Evolutionary conservation across 1,139 yeast genomes (phyloP), one percentile per base, ranked within the genome.

Genomic region (Saccharomyces pastorianus): DNA sequence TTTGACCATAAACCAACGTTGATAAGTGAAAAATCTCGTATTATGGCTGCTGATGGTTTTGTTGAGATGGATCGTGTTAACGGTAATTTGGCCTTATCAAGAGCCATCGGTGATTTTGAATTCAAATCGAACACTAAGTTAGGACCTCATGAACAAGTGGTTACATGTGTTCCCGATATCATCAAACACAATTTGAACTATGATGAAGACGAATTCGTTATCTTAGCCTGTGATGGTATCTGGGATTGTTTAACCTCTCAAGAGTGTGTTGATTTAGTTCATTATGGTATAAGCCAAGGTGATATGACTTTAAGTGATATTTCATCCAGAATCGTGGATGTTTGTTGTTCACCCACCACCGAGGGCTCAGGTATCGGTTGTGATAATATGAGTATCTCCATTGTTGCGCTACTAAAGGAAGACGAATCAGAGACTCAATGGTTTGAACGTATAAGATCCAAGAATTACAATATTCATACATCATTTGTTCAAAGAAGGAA

Each of bases 221-320:
- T 93, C 44, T 79, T 93, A 61, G 99, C 99, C 1, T 93, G 99
- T 76, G 99, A 93, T 71, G 99, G 99, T 67, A 93, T 93, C 67
- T 93, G 99, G 99, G 99, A 93, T 73, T 93, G 98, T 75, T 79
- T 91, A 70, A 81, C 95, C 9, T 87, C 96, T 38, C 98, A 93
- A 73, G 91, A 85, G 69, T 95, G 90, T 68, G 90, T 93, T 51
- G 96, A 93, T 71, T 84, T 95, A 73, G 90, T 93, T 56, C 87
- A 97, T 74, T 82, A 93, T 67, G 97, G 96, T 55, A 82, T 95
- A 56, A 81, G 82, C 59, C 88, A 87, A 65, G 78, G 82, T 56
- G 80, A 82, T 68, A 59, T 64, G 61, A 73, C 83, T 3, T 78
- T 93, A 54, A 78, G 79, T 29, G 81, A 82, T 58, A 91, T 93